phyloP scores from a whole-genome alignment of 2,329 filamentous ascomycete species.

The Elsinoe batatas region DNA sequence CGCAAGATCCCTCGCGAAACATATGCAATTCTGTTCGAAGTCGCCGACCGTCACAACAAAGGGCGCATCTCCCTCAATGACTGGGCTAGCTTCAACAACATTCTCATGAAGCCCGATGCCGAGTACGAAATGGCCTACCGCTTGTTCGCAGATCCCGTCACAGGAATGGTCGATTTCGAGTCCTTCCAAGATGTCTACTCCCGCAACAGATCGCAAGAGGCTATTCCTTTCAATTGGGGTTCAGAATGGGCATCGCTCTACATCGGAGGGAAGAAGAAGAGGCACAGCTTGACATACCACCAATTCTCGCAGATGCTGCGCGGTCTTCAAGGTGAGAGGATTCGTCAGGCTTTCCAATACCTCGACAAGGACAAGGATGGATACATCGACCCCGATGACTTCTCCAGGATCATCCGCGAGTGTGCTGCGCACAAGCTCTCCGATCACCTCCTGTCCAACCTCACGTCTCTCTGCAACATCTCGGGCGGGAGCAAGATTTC shows the following conservation, averaged over 20 bases:
- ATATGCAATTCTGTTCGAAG: conserved; percentile 83
- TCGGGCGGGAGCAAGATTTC: conserved; percentile 85
- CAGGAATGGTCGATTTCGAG: conserved; percentile 79
- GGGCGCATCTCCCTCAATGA: conserved; percentile 72
- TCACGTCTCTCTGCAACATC: conserved; percentile 91
- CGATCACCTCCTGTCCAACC: conserved; percentile 84
- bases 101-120: conserved; percentile 86
- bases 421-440: conserved; percentile 94
- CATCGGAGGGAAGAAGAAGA: conserved; percentile 75
- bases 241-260: conserved; percentile 95
- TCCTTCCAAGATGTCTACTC: conserved; percentile 79
- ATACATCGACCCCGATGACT: conserved; percentile 90
- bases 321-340: conserved; percentile 88
- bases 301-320: conserved; percentile 98
- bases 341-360: conserved; percentile 85
- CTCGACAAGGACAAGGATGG: conserved; percentile 89
- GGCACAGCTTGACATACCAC: conserved; percentile 85
- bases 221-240: conserved; percentile 92
- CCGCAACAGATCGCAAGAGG: conserved; percentile 73
- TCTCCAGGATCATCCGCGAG: conserved; percentile 91
- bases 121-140: conserved; percentile 99
- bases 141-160: conserved; percentile 79
- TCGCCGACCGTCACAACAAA: conserved; percentile 68
- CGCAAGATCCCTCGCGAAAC: conserved; percentile 97
- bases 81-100: conserved; percentile 89